Conservation (phyloP, 768 basidiomycete species). For the Auriscalpium microsporum region DNA sequence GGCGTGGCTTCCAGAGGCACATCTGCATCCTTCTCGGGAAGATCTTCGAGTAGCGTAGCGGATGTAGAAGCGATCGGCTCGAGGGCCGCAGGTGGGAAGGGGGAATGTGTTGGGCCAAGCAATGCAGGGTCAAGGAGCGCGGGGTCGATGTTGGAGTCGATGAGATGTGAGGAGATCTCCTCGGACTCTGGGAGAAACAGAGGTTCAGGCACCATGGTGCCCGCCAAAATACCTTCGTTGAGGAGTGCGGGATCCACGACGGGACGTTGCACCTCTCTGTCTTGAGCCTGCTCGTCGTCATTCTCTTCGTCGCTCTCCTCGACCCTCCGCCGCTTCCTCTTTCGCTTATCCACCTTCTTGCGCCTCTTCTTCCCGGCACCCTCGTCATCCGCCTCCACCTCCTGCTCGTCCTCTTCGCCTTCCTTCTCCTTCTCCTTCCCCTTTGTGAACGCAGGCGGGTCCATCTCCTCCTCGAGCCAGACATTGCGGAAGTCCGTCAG, state of each 20-base stretch:
- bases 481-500: conserved; percentile 84
- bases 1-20: conserved; percentile 1
- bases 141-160: conserved; percentile 47
- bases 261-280: conserved; percentile 19
- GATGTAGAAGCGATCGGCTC: background rate
- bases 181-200: conserved; percentile 31
- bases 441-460: conserved; percentile 82
- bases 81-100: background rate
- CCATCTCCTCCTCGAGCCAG: conserved; percentile 87
- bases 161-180: conserved; percentile 21
- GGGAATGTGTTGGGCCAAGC: conserved; percentile 20
- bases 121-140: conserved; percentile 22
- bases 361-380: conserved; percentile 33
- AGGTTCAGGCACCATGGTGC: conserved; percentile 31
- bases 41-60: background rate
- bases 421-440: conserved; percentile 64
- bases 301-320: conserved; percentile 31
- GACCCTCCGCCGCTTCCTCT: conserved; percentile 28
- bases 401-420: conserved; percentile 33
- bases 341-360: conserved; percentile 20
- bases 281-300: conserved; percentile 17
- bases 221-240: conserved; percentile 59
- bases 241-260: conserved; percentile 51
- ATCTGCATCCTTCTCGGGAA: background rate
- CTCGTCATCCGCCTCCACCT: conserved; percentile 29